Evolutionary conservation across 306 rosid species (phyloP), one percentile per base, ranked within the genome.

Genomic region (Vigna nakashimae): DNA sequence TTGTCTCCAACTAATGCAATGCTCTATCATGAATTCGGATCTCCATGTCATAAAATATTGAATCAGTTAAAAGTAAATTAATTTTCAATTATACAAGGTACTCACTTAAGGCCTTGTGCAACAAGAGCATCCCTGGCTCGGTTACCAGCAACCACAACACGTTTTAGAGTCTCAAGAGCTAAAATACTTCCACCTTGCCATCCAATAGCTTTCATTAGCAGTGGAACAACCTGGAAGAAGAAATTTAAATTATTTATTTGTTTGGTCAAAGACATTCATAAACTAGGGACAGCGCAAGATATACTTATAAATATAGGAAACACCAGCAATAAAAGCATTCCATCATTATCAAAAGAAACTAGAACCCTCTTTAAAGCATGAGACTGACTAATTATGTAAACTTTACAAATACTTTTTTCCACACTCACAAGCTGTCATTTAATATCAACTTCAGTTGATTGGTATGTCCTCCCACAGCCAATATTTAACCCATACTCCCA

Each of bases 91-190:
- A 32, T 38, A 20, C 1, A 28, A 68, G 73, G 60, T 59, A 86
- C 99, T 89, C 85, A 95, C 99, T 92, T 95, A 58, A 95, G 98
- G 86, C 99, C 99, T 84, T 95, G 99, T 17, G 98, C 99, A 73
- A 95, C 99, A 56, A 95, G 99, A 62, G 99, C 97, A 81, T 95
- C 99, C 88, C 99, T 92, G 65, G 99, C 99, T 78, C 99, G 91
- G 88, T 95, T 95, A 77, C 99, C 99, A 65, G 99, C 99, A 87
- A 91, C 99, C 77, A 95, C 99, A 81, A 95, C 97, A 65, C 99
- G 99, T 87, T 95, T 95, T 56, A 95, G 86, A 58, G 99, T 95
- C 90, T 95, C 99, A 38, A 95, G 98, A 79, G 98, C 98, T 74
- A 95, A 86, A 84, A 95, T 92, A 88, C 98, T 92, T 86, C 99